phyloP scores from a whole-genome alignment of 2,329 filamentous ascomycete genomes.

The Thelonectria blattea region DNA sequence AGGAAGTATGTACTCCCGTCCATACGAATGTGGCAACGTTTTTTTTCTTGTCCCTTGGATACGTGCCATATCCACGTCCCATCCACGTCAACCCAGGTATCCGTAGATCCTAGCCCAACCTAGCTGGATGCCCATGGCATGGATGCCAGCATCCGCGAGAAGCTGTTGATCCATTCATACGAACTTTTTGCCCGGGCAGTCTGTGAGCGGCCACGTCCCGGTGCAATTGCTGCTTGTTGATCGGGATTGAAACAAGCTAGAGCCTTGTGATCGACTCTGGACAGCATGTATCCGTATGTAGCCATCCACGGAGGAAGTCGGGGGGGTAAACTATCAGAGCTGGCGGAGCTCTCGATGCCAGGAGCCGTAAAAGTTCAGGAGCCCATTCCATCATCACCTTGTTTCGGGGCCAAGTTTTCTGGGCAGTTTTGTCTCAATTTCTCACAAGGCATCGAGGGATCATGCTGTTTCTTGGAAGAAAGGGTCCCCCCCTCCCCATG shows the following conservation, averaged over 20 bases:
- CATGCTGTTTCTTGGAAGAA: neutral
- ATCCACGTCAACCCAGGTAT: slow-evolving; percentile 14
- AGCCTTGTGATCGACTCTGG: neutral
- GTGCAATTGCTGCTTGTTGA: slow-evolving; percentile 7
- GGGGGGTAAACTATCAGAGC: neutral
- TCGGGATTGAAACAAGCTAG: slow-evolving; percentile 7
- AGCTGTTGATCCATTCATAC: slow-evolving; percentile 9
- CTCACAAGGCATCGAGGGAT: slow-evolving; percentile 3
- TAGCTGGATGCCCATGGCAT: slow-evolving; percentile 25
- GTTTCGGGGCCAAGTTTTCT: slow-evolving; percentile 10
- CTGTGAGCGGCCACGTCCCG: slow-evolving; percentile 20
- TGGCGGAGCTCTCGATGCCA: slow-evolving; percentile 18
- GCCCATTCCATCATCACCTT: slow-evolving; percentile 15
- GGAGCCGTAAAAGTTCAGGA: neutral
- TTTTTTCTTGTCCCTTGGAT: slow-evolving; percentile 16
- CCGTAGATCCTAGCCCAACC: slow-evolving; percentile 34
- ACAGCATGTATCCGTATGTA: no score
- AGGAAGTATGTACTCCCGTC: neutral
- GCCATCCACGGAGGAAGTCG: neutral
- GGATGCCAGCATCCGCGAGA: slow-evolving; percentile 20
- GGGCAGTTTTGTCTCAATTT: slow-evolving; percentile 14
- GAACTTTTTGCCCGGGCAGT: slow-evolving; percentile 9
- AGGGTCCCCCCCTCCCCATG: neutral
- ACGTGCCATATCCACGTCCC: slow-evolving; percentile 4
- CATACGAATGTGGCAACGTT: slow-evolving; percentile 35